A percentile compares a stretch with the other conserved stretches of the same genome.
phyloP scores from a whole-genome alignment of 306 rosid genomes.

The Corylus avellana region DNA sequence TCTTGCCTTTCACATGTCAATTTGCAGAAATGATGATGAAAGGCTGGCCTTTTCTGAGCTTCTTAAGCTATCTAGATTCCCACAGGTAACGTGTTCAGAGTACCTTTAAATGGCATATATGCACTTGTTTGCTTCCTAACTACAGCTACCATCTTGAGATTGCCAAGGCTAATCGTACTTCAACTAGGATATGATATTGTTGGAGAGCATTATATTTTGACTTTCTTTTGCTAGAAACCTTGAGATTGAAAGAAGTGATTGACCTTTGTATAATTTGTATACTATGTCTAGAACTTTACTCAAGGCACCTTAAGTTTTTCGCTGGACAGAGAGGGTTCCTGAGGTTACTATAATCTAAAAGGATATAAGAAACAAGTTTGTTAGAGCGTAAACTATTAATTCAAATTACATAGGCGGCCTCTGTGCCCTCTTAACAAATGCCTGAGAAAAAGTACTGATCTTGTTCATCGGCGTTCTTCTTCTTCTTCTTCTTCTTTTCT shows the following conservation, averaged over 20 bases:
- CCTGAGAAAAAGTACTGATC: neutral
- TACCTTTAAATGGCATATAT: neutral
- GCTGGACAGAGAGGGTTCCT: neutral
- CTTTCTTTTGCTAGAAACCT: neutral
- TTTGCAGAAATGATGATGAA: constrained; percentile 76
- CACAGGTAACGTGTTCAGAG: constrained; percentile 53
- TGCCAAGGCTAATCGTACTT: constrained; percentile 3
- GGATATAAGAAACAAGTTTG: neutral
- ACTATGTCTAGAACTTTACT: neutral
- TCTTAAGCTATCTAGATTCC: constrained; percentile 74
- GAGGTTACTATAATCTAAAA: neutral
- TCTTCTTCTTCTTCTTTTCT: neutral
- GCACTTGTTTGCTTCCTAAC: neutral
- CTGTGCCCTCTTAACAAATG: neutral
- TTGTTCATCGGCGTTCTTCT: neutral
- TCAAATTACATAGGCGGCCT: neutral
- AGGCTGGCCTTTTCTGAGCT: constrained; percentile 59
- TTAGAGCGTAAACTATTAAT: no score
- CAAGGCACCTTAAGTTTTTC: neutral
- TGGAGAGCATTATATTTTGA: constrained; percentile 2
- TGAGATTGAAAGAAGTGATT: neutral
- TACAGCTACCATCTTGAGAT: neutral
- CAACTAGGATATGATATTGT: neutral
- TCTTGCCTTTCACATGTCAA: constrained; percentile 18
- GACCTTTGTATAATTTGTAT: neutral